These are phyloP conservation scores for Hypoxylon fuscum DNA, from an alignment of 495 filamentous ascomycete species.

Conservation along the genomic window DNA sequence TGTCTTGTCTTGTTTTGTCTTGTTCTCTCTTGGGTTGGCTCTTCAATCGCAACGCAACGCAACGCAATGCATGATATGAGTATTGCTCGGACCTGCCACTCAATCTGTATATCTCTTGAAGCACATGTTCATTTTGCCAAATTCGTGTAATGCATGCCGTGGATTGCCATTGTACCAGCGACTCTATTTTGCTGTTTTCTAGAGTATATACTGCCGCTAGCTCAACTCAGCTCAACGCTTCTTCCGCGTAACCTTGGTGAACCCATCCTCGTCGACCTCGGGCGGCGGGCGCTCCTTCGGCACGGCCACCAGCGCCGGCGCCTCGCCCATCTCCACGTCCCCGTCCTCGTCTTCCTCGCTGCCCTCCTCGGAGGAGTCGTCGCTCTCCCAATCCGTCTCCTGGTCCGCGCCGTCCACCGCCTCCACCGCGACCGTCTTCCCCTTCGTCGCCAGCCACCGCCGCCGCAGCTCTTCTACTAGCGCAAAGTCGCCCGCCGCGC, in stretches of 20 bases:
- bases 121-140: constrained; percentile 27
- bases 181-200: constrained; percentile 7
- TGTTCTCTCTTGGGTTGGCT: too few relatives aligned
- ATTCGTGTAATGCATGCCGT: too few relatives aligned
- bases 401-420: constrained; percentile 67
- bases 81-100: constrained; percentile 17
- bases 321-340: constrained; percentile 81
- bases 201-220: constrained; percentile 1
- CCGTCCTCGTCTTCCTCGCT: constrained; percentile 65
- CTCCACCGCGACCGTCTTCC: constrained; percentile 64
- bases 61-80: constrained; percentile 29
- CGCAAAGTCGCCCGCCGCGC: constrained; percentile 51
- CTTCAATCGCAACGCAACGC: too few relatives aligned
- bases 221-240: constrained; percentile 60
- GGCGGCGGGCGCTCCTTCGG: constrained; percentile 73
- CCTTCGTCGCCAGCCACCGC: constrained; percentile 68
- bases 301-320: constrained; percentile 65
- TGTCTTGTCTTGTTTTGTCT: too few relatives aligned
- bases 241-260: constrained; percentile 85
- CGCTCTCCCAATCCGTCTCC: constrained; percentile 65
- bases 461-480: constrained; percentile 73
- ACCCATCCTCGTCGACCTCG: constrained; percentile 92
- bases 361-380: constrained; percentile 62
- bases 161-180: constrained; percentile 17
- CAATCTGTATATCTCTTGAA: constrained; percentile 40